Base-by-base conservation (phyloP, 108 stramenopile genomes). In the Fistulifera solaris region DNA sequence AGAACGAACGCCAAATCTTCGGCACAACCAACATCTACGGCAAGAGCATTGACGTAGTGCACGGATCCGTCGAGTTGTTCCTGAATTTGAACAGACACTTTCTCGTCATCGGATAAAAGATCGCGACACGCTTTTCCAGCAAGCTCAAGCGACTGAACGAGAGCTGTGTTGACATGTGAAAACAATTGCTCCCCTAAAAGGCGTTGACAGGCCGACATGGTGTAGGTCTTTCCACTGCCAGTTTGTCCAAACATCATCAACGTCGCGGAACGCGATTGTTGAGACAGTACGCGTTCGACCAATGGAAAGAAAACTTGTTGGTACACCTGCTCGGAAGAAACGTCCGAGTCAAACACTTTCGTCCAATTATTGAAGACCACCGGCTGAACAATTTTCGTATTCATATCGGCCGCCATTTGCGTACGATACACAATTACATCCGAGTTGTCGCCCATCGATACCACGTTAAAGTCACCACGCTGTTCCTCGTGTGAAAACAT, bases 191-290 rank as follows among this genome's bases (percentile, higher is more conserved):
- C 25, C 3, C 21, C 50, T 2, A 51, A 4, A 21, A 51, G 22
- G 15, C 26, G 25, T 21, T 51, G 19, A 5, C 17, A 22, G 22
- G 50, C 50, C 24, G 50, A 27, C 69, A 75, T 76, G 4, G 76
- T 81, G 40, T 63, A 79, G 6, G 80, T 78, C 49, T 81, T 81
- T 1, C 80, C 84, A 35, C 56, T 58, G 0, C 78, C 77, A 4
- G 84, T 86, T 59, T 86, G 84, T 6, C 84, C 84, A 53, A 81
- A 93, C 1, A 81, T 77, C 2, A 92, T 52, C 2, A 66, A n/a
- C 6, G 49, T 59, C 2, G 50, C 40, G 2, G 28, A 52, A 23
- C n/a, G 17, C 3, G 23, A 52, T 52, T 10, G 39, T 38, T 21
- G 15, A 8, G 18, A 54, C n/a, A 14, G 5, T 14, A 38, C 38